These are phyloP conservation scores for Papiliotrema flavescens DNA, from an alignment of 1,284 basidiomycete species.

Conservation along the genomic window DNA sequence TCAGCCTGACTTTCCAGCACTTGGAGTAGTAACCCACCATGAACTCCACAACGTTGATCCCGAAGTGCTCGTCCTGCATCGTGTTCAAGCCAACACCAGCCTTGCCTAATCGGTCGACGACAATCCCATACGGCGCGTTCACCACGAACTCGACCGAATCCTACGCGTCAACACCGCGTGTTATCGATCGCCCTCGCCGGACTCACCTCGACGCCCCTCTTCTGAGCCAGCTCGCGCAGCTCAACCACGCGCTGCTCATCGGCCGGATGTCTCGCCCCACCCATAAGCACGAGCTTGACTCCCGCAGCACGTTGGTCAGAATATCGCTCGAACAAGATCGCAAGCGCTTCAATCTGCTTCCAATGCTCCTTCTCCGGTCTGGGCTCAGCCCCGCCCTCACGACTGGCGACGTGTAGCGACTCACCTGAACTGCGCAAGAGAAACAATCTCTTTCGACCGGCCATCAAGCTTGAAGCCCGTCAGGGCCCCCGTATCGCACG, in stretches of 20 bases:
- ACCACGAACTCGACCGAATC: conserved; percentile 71
- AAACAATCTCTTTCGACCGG: conserved; percentile 68
- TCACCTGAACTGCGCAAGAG: conserved; percentile 87
- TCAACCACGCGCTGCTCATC: conserved; percentile 69
- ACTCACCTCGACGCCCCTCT: conserved; percentile 64
- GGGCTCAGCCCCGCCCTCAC: neutral
- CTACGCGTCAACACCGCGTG: conserved; percentile 46
- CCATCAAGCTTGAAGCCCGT: conserved; percentile 58
- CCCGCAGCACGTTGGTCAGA: conserved; percentile 54
- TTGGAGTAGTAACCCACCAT: conserved; percentile 62
- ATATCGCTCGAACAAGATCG: conserved; percentile 58
- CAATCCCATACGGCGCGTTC: conserved; percentile 72
- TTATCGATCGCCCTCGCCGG: neutral
- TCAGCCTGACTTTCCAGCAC: neutral
- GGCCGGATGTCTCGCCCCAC: conserved; percentile 71
- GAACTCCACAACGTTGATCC: conserved; percentile 96
- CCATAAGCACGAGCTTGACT: conserved; percentile 58
- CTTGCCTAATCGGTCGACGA: conserved; percentile 65
- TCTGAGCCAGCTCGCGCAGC: conserved; percentile 59
- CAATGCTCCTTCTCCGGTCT: conserved; percentile 90
- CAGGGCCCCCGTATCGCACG: conserved; percentile 82
- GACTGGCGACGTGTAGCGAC: neutral
- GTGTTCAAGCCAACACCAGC: conserved; percentile 88
- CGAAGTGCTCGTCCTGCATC: conserved; percentile 99
- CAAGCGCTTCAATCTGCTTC: conserved; percentile 71